phyloP scores from a whole-genome alignment of 305 asterid species.

The Solanum hybrid region DNA sequence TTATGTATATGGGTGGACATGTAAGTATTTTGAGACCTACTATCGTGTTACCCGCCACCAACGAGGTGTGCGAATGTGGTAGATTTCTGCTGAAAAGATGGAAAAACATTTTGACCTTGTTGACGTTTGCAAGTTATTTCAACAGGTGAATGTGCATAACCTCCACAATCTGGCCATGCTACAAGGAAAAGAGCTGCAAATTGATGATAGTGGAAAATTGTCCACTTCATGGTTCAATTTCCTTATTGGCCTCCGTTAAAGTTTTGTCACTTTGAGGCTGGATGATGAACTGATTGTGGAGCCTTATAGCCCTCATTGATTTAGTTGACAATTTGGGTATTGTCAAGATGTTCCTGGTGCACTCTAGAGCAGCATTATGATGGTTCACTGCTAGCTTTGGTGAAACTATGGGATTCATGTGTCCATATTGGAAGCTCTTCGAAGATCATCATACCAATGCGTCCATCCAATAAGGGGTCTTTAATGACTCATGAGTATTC shows the following conservation, averaged over 20 bases:
- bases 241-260: not conserved
- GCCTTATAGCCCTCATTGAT: not conserved
- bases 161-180: not conserved
- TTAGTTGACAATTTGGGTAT: not conserved
- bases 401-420: not conserved
- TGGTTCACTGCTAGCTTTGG: not conserved
- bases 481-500: not conserved
- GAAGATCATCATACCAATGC: not conserved
- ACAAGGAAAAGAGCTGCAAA: not conserved
- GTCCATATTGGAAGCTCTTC: not conserved
- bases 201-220: not conserved
- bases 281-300: not conserved
- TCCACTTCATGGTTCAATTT: not conserved
- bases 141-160: not conserved
- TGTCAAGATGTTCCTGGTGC: not conserved
- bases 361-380: not conserved
- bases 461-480: not conserved
- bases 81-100: not conserved
- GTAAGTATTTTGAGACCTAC: not conserved
- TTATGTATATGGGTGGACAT: not conserved
- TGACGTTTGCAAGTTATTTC: not conserved
- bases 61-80: not conserved
- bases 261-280: not conserved
- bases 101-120: not conserved
- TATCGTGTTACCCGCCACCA: not conserved